Conservation (phyloP, 495 filamentous ascomycete species). For the Xylaria longipes region DNA sequence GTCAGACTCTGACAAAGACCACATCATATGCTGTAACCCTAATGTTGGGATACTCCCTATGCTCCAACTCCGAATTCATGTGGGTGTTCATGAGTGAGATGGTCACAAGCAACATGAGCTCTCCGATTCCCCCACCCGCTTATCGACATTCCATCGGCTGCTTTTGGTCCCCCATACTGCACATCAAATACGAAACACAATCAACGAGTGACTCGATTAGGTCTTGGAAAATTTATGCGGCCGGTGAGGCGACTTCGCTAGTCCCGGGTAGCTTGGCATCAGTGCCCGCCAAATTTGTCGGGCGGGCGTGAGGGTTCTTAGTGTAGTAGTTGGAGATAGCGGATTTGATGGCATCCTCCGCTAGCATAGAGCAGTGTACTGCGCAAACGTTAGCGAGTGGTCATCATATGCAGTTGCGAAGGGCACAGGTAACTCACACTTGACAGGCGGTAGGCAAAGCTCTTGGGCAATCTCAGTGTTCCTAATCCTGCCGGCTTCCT, state of each 20-base stretch:
- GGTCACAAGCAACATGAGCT: background rate
- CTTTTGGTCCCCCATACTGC: background rate
- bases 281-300: conserved; percentile 78
- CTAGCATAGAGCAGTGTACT: conserved; percentile 99
- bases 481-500: conserved; percentile 86
- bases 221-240: conserved; percentile 23
- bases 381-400: conserved; percentile 27
- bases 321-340: conserved; percentile 97
- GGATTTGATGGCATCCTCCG: conserved; percentile 99
- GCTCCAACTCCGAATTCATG: conserved; percentile 17
- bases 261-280: conserved; percentile 57
- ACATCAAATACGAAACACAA: background rate
- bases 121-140: background rate
- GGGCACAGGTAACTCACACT: conserved; percentile 65
- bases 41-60: background rate
- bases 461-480: conserved; percentile 99
- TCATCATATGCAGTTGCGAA: background rate
- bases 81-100: background rate
- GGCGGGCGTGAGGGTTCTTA: conserved; percentile 82
- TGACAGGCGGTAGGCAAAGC: conserved; percentile 92
- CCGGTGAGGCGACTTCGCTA: conserved; percentile 29
- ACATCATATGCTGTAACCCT: conserved; percentile 3
- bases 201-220: background rate
- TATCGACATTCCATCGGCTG: background rate
- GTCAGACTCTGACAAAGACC: background rate